A percentile compares a stretch with the other conserved stretches of the same genome.
Conservation (phyloP, 768 basidiomycete species). For the Coprinopsis strossmayeri region DNA sequence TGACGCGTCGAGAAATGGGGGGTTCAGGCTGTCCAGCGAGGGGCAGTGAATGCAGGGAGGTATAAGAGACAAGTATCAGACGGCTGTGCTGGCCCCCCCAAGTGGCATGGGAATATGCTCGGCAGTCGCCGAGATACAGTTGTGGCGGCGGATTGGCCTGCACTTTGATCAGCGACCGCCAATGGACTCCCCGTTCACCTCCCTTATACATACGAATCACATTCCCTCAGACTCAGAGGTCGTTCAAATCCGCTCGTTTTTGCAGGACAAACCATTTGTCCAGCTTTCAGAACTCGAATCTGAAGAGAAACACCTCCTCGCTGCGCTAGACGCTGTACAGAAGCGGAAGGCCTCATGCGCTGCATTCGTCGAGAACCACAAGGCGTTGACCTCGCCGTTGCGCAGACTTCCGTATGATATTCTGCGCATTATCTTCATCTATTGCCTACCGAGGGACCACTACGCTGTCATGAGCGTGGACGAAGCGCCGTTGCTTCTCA, state of each 20-base stretch:
- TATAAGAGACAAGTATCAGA: no score
- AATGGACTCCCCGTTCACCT: not conserved
- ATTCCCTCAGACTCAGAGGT: not conserved
- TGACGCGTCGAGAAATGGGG: no score
- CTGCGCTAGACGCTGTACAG: not conserved
- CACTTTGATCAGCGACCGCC: not conserved
- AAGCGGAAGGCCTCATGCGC: not conserved
- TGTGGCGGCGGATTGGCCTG: not conserved
- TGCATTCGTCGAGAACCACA: not conserved
- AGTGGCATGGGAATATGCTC: not conserved
- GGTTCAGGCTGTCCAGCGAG: no score
- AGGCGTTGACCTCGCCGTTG: not conserved
- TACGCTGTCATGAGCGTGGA: not conserved
- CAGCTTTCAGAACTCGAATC: not conserved
- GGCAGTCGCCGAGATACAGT: not conserved
- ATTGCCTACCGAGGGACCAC: not conserved
- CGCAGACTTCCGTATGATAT: not conserved
- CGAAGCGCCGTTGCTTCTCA: conserved; percentile 10
- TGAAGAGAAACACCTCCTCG: not conserved
- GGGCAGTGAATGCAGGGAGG: no score
- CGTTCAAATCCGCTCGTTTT: not conserved
- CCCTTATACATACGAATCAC: not conserved
- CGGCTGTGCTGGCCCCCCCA: no score
- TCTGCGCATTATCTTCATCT: not conserved
- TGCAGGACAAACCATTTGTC: not conserved